These are phyloP conservation scores for Yamadazyma atmosphaerica DNA, from an alignment of 1,139 yeast species.

Conservation along the genomic window DNA sequence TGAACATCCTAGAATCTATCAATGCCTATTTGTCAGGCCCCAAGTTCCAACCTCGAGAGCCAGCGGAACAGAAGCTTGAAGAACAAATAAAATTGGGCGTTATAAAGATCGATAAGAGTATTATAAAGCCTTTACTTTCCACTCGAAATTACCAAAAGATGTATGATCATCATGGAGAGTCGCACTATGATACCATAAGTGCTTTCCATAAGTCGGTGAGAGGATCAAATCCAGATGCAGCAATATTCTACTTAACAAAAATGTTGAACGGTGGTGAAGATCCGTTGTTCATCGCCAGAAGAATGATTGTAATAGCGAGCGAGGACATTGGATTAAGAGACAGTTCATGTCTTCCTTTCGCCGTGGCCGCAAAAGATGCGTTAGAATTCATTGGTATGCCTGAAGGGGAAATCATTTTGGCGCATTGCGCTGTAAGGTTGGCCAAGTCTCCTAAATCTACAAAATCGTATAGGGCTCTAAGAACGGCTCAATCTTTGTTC, in stretches of 20 bases:
- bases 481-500: constrained; percentile 59
- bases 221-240: constrained; percentile 87
- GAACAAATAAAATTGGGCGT: constrained; percentile 25
- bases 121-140: constrained; percentile 39
- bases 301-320: constrained; percentile 91
- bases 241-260: constrained; percentile 78
- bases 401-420: constrained; percentile 86
- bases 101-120: constrained; percentile 31
- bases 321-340: constrained; percentile 88
- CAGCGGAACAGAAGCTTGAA: constrained; percentile 20
- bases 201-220: constrained; percentile 91
- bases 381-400: constrained; percentile 95
- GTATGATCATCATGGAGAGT: constrained; percentile 87
- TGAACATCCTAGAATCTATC: constrained; percentile 65
- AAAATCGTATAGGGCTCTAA: constrained; percentile 77
- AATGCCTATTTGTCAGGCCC: constrained; percentile 43
- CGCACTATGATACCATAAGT: constrained; percentile 91
- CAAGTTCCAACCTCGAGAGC: constrained; percentile 23
- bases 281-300: constrained; percentile 84
- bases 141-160: constrained; percentile 53
- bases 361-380: constrained; percentile 82
- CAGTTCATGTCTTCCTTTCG: constrained; percentile 81
- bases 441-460: constrained; percentile 88
- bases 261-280: constrained; percentile 94
- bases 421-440: constrained; percentile 87